These are phyloP conservation scores for Cordyceps cicadae DNA, from an alignment of 2,329 filamentous ascomycete genomes.

Conservation along the genomic window DNA sequence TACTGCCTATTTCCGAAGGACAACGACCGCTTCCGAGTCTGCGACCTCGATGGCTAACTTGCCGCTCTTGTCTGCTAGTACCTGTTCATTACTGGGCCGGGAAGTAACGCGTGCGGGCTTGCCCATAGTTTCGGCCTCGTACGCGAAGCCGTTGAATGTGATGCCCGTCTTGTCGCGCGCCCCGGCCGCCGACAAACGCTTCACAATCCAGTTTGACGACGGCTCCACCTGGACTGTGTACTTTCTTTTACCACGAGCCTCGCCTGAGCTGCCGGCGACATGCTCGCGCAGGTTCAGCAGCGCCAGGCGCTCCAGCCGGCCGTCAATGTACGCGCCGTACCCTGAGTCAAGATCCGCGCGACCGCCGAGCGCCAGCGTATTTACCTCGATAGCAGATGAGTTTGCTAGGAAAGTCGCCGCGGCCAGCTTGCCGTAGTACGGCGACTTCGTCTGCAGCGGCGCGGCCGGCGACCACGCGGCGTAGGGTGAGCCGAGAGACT, in stretches of 20 bases:
- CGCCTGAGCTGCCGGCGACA: constrained; percentile 5
- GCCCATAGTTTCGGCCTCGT: constrained; percentile 15
- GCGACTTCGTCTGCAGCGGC: constrained; percentile 14
- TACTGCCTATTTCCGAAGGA: constrained; percentile 5
- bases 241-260: constrained; percentile 4
- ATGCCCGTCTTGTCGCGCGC: constrained; percentile 14
- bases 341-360: constrained; percentile 15
- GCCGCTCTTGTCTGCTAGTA: constrained; percentile 13
- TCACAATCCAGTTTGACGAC: constrained; percentile 11
- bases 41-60: constrained; percentile 13
- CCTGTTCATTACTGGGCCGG: constrained; percentile 1
- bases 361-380: constrained; percentile 10
- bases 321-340: constrained; percentile 17
- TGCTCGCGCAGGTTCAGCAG: constrained; percentile 17
- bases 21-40: constrained; percentile 16
- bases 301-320: constrained; percentile 14
- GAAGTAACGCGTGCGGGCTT: constrained; percentile 9
- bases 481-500: constrained; percentile 17
- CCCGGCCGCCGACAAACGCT: constrained; percentile 15
- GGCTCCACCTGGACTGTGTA: constrained; percentile 14
- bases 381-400: constrained; percentile 12
- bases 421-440: constrained; percentile 19
- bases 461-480: constrained; percentile 16
- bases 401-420: constrained; percentile 16
- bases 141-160: constrained; percentile 17